These are phyloP conservation scores for Colletotrichum phormii DNA, from an alignment of 2,329 filamentous ascomycete species.

Conservation along the genomic window DNA sequence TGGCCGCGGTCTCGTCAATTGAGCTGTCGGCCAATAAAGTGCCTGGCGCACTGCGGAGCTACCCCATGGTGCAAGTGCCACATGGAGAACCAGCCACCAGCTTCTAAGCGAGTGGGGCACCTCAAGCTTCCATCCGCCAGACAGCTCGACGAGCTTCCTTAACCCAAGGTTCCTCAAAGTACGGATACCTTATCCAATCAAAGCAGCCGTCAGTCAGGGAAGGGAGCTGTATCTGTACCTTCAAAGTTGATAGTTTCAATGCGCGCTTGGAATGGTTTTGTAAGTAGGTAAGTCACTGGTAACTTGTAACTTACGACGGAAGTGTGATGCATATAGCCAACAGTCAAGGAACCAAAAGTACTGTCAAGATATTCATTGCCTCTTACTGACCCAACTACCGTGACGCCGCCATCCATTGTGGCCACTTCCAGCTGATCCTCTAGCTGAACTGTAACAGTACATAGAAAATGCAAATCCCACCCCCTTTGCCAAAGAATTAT, in stretches of 20 bases:
- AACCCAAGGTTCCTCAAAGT: too few relatives aligned
- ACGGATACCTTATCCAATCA: too few relatives aligned
- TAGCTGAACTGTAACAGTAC: conserved; percentile 36
- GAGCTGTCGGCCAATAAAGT: background rate
- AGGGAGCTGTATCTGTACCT: background rate
- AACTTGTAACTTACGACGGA: too few relatives aligned
- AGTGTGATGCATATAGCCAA: background rate
- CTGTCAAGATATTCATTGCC: conserved; percentile 29
- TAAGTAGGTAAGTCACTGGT: too few relatives aligned
- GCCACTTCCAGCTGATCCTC: conserved; percentile 19
- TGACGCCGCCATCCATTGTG: conserved; percentile 23
- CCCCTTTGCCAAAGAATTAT: conserved; percentile 35
- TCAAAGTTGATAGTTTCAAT: background rate
- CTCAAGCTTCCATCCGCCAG: background rate
- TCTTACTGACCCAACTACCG: conserved; percentile 28
- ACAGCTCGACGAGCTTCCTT: background rate
- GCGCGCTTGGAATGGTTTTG: too few relatives aligned
- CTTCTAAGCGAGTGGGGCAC: conserved; percentile 7
- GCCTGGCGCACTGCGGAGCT: background rate
- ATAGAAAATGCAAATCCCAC: conserved; percentile 36
- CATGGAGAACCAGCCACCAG: conserved; percentile 29
- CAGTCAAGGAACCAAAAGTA: background rate
- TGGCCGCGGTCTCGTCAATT: background rate
- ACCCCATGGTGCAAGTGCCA: conserved; percentile 14
- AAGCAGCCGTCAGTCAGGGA: background rate